Conservation (phyloP, 768 basidiomycete species). For the Glaciozyma martinii region DNA sequence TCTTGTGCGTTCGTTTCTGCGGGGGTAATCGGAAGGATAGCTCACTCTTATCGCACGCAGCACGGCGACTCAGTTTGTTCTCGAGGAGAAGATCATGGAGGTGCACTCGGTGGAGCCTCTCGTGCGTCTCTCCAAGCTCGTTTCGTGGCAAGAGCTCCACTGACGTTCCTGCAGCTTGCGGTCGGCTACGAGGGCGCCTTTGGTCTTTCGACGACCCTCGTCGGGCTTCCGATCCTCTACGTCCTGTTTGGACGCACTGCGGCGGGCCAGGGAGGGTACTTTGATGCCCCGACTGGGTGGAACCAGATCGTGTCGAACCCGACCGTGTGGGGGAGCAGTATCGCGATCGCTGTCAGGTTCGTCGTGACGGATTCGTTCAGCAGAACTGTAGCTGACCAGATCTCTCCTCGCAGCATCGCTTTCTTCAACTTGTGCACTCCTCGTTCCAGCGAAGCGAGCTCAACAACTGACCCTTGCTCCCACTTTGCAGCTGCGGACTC, state of each 20-base stretch:
- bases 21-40: background rate
- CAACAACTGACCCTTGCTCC: too few species aligned
- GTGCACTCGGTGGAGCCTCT: slow-evolving; percentile 78
- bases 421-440: slow-evolving; percentile 58
- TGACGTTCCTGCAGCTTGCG: slow-evolving; percentile 44
- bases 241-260: slow-evolving; percentile 35
- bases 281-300: slow-evolving; percentile 85
- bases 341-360: slow-evolving; percentile 58
- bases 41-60: slow-evolving; percentile 41
- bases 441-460: too few species aligned
- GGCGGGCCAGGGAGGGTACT: slow-evolving; percentile 51
- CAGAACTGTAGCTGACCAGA: background rate
- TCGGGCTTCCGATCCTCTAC: slow-evolving; percentile 66
- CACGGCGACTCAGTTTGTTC: slow-evolving; percentile 83
- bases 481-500: slow-evolving; percentile 22
- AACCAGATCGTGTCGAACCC: slow-evolving; percentile 75
- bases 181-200: slow-evolving; percentile 93
- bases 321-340: slow-evolving; percentile 55
- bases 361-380: background rate
- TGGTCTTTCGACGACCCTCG: slow-evolving; percentile 66
- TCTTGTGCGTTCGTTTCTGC: slow-evolving; percentile 51
- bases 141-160: background rate
- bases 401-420: slow-evolving; percentile 46
- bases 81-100: slow-evolving; percentile 93
- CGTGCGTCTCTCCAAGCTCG: slow-evolving; percentile 39